Percentiles rank a stretch among this genome's conserved stretches.
Evolutionary conservation across 495 filamentous ascomycete genomes (phyloP).

Genomic region (Aspergillus cavernicola): DNA sequence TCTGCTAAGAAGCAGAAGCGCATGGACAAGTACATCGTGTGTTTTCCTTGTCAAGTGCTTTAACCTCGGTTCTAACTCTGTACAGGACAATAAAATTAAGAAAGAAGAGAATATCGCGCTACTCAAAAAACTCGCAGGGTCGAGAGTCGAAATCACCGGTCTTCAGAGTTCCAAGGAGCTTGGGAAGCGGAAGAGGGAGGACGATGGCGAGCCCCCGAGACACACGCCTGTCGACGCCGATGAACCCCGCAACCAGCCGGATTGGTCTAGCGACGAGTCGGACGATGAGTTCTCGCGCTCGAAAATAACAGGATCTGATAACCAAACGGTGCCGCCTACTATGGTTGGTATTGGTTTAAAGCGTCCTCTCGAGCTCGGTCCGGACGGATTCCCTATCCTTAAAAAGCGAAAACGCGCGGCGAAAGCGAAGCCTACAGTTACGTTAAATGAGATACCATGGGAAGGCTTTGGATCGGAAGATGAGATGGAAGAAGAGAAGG

Average conservation of each 20-base stretch:
- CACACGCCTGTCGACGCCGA: slow-evolving; percentile 1
- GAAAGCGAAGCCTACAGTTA: slow-evolving; percentile 26
- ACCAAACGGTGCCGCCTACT: slow-evolving; percentile 16
- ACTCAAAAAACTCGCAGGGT: slow-evolving; percentile 72
- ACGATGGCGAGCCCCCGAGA: slow-evolving; percentile 5
- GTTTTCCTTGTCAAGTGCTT: slow-evolving; percentile 12
- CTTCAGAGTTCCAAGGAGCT: slow-evolving; percentile 73
- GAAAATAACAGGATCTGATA: slow-evolving; percentile 1
- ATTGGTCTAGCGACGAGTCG: slow-evolving; percentile 32
- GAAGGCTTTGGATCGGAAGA: slow-evolving; percentile 56
- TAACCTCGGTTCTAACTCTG: slow-evolving; percentile 18
- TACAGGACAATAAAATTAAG: slow-evolving; percentile 79
- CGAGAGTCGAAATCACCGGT: slow-evolving; percentile 76
- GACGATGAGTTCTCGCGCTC: slow-evolving; percentile 37
- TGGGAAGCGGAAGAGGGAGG: slow-evolving; percentile 49
- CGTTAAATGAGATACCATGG: slow-evolving; percentile 51
- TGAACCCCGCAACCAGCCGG: slow-evolving; percentile 14
- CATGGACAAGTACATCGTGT: slow-evolving; percentile 90
- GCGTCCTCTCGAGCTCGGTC: slow-evolving; percentile 73
- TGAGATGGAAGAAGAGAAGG: slow-evolving; percentile 27
- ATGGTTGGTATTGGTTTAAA: slow-evolving; percentile 77
- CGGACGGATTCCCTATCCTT: slow-evolving; percentile 73
- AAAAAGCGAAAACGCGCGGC: slow-evolving; percentile 57
- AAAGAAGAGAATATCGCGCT: slow-evolving; percentile 91
- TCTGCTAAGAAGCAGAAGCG: slow-evolving; percentile 91